Conservation (phyloP, 1,284 basidiomycete genomes). For the Irpex lacteus region DNA sequence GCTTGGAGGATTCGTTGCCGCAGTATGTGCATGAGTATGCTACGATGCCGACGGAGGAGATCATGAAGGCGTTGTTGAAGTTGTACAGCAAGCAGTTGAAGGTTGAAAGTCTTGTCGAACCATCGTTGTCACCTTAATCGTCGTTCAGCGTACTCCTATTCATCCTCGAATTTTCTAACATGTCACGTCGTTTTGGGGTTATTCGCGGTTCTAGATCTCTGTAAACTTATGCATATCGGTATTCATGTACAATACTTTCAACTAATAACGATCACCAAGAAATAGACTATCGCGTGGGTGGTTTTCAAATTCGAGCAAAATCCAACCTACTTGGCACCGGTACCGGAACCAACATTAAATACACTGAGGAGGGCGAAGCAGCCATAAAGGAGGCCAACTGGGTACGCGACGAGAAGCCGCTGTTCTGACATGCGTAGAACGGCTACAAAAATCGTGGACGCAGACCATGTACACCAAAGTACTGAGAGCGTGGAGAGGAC, state of each 20-base stretch:
- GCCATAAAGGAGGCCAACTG: constrained; percentile 87
- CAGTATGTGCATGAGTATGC: constrained; percentile 88
- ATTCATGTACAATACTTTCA: not conserved
- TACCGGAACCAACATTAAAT: constrained; percentile 50
- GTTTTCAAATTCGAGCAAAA: no score
- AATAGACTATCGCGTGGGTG: not conserved
- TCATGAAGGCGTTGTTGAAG: constrained; percentile 79
- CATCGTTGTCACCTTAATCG: not conserved
- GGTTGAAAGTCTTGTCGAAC: constrained; percentile 10
- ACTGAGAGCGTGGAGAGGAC: constrained; percentile 79
- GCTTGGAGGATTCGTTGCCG: constrained; percentile 76
- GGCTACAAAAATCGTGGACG: constrained; percentile 91
- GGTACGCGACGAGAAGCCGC: constrained; percentile 90
- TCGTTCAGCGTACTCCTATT: not conserved
- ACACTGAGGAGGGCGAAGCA: constrained; percentile 90
- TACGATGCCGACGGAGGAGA: constrained; percentile 77
- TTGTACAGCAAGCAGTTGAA: constrained; percentile 77
- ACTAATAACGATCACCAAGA: not conserved
- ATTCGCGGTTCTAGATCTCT: not conserved
- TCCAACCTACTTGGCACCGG: constrained; percentile 20
- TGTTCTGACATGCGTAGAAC: constrained; percentile 96
- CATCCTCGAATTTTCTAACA: no score
- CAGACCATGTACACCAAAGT: constrained; percentile 93
- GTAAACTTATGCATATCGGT: not conserved
- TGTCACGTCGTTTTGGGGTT: not conserved